phyloP scores from a whole-genome alignment of 768 basidiomycete genomes.

The Lactarius deliciosus region DNA sequence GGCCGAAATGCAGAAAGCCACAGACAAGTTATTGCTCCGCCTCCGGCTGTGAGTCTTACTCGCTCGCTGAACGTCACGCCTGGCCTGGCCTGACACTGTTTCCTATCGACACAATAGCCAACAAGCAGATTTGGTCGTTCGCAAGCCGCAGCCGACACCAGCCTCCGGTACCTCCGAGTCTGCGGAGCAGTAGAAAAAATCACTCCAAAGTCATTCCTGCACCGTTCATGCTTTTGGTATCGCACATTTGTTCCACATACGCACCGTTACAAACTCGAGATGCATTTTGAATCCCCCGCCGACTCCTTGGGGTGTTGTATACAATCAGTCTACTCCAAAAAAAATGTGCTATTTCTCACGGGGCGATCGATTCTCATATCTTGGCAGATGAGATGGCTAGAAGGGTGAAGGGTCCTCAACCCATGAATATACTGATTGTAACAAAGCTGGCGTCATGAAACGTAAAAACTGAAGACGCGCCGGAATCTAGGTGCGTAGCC shows the following conservation, averaged over 20 bases:
- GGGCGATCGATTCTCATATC: too few species aligned
- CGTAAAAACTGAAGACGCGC: conserved; percentile 10
- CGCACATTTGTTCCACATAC: conserved; percentile 8
- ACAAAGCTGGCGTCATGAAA: conserved; percentile 15
- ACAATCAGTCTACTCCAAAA: conserved; percentile 10
- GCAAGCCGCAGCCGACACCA: conserved; percentile 52
- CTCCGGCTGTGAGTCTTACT: conserved; percentile 72
- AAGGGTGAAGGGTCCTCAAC: background rate
- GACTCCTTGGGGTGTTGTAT: conserved; percentile 13
- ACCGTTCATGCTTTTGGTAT: background rate
- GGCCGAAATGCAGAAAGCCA: conserved; percentile 65
- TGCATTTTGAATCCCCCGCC: conserved; percentile 10
- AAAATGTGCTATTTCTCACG: conserved; percentile 11
- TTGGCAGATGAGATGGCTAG: background rate
- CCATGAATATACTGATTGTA: conserved; percentile 1
- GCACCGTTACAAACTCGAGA: conserved; percentile 17
- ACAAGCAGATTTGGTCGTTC: conserved; percentile 74
- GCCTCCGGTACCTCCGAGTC: conserved; percentile 12
- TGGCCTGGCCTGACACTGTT: conserved; percentile 1
- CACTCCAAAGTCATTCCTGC: background rate
- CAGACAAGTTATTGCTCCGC: conserved; percentile 75
- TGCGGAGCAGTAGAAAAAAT: conserved; percentile 16
- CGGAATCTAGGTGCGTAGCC: conserved; percentile 62
- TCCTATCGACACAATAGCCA: conserved; percentile 50
- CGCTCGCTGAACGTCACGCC: background rate